These are phyloP conservation scores for Pholiota adiposa DNA, from an alignment of 1,284 basidiomycete genomes.

Conservation along the genomic window DNA sequence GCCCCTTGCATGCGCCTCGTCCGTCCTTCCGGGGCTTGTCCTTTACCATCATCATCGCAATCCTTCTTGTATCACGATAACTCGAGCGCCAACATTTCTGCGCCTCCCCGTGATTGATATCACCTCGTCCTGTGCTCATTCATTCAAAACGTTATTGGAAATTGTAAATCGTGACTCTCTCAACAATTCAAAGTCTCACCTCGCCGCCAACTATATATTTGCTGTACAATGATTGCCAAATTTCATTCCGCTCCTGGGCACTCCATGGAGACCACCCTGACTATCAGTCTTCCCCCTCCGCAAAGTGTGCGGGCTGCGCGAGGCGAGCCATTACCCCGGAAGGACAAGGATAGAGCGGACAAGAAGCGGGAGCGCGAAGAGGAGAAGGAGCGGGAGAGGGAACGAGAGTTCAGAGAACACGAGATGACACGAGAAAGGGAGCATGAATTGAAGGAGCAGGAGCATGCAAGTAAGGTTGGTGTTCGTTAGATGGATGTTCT, in stretches of 20 bases:
- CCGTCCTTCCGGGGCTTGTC: neutral
- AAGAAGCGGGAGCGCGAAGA: slow-evolving; percentile 9
- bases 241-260: slow-evolving; percentile 31
- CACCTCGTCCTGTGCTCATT: slow-evolving; percentile 1
- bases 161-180: slow-evolving; percentile 5
- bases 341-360: slow-evolving; percentile 11
- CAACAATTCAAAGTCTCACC: slow-evolving; percentile 4
- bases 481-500: neutral
- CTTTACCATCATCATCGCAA: neutral
- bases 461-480: slow-evolving; percentile 8
- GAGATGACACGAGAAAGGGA: slow-evolving; percentile 12
- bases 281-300: slow-evolving; percentile 28
- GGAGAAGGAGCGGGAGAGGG: slow-evolving; percentile 12
- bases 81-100: neutral
- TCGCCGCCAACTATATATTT: slow-evolving; percentile 1
- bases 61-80: neutral
- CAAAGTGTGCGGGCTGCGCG: slow-evolving; percentile 17
- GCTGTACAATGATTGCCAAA: slow-evolving; percentile 27
- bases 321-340: slow-evolving; percentile 4
- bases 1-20: neutral
- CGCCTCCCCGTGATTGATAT: neutral
- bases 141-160: slow-evolving; percentile 6
- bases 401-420: slow-evolving; percentile 6
- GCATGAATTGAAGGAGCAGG: slow-evolving; percentile 14
- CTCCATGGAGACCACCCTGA: slow-evolving; percentile 33